Evolutionary conservation across 768 basidiomycete species (phyloP), one percentile per base, ranked within the genome.

Genomic region (Cyclocybe cylindracea): DNA sequence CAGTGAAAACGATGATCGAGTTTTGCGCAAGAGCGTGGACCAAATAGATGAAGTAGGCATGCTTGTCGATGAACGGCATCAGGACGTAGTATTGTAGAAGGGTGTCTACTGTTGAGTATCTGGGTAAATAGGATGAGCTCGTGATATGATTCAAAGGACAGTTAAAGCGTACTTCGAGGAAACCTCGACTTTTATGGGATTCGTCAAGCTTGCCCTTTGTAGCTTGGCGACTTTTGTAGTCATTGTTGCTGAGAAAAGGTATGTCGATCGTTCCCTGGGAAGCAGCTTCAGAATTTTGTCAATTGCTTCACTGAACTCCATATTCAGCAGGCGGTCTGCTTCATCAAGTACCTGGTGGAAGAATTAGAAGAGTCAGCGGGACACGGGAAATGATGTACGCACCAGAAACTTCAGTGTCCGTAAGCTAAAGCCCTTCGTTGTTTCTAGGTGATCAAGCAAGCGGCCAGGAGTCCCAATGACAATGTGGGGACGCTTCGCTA

Each of bases 211-310:
- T 32, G 97, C 95, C 47, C 96, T 75, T 67, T 98, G 96, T 9
- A 99, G 77, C 70, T 98, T 98, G 9, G 91, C 93, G 3, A 99
- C 94, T 72, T 98, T 98, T 10, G 93, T 94, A 9, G 97, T 96
- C 96, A 99, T 98, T 16, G 96, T 98, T 5, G 96, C 97, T 10
- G 96, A 98, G 74, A 94, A 99, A 1, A 99, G 80, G 65, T 94
- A 98, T 2, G 97, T 99, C 31, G 88, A 91, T 9, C 97, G 83
- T 60, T 98, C 95, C 63, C 86, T 91, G 16, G 96, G 97, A 56
- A 99, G 87, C 36, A 92, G 83, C 71, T 95, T 96, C 34, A 99
- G 79, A 62, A 99, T 94, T 75, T 92, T 94, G 75, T 98, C 96
- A 60, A 99, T 92, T 46, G 89, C 88, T 42, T 89, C 87, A 14